These are phyloP conservation scores for Macroventuria anomochaeta DNA, from an alignment of 2,329 filamentous ascomycete genomes.

Conservation along the genomic window DNA sequence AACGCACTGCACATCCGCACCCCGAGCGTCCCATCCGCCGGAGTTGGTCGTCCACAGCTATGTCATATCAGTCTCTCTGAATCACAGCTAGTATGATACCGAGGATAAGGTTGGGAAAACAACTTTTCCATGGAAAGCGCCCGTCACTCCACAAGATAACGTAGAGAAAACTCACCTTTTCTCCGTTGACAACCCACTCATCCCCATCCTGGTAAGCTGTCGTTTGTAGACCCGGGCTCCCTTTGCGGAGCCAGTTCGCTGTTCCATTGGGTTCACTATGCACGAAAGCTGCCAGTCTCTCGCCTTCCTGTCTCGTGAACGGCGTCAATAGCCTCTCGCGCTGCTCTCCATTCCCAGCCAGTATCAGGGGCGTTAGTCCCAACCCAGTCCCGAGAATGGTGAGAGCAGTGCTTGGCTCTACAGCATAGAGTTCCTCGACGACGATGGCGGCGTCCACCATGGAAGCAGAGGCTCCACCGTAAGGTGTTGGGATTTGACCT, in stretches of 20 bases:
- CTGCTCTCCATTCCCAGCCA: conserved; percentile 53
- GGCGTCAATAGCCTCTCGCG: conserved; percentile 55
- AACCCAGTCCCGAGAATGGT: conserved; percentile 61
- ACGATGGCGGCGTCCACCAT: conserved; percentile 59
- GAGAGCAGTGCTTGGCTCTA: conserved; percentile 58
- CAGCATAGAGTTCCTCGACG: conserved; percentile 61
- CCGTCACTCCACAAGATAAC: no score
- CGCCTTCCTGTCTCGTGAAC: conserved; percentile 55
- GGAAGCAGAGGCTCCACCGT: conserved; percentile 56
- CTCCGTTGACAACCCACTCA: conserved; percentile 61
- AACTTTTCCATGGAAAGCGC: no score
- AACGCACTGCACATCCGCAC: conserved; percentile 61
- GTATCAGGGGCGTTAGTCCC: conserved; percentile 59
- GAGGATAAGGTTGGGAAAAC: no score
- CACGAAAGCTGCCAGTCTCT: conserved; percentile 59
- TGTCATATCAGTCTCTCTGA: conserved; percentile 2
- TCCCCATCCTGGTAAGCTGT: conserved; percentile 58
- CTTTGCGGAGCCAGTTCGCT: conserved; percentile 61
- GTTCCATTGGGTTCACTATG: conserved; percentile 61
- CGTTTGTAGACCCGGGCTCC: conserved; percentile 57
- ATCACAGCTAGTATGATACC: no score
- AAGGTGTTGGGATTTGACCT: conserved; percentile 53
- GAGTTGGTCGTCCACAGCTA: conserved; percentile 63
- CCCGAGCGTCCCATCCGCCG: conserved; percentile 60
- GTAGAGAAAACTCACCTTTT: conserved; percentile 52